A percentile compares a stretch with the other conserved stretches of the same genome.
Conservation (phyloP, 805 yeast species). For the Candida sithepensis region DNA sequence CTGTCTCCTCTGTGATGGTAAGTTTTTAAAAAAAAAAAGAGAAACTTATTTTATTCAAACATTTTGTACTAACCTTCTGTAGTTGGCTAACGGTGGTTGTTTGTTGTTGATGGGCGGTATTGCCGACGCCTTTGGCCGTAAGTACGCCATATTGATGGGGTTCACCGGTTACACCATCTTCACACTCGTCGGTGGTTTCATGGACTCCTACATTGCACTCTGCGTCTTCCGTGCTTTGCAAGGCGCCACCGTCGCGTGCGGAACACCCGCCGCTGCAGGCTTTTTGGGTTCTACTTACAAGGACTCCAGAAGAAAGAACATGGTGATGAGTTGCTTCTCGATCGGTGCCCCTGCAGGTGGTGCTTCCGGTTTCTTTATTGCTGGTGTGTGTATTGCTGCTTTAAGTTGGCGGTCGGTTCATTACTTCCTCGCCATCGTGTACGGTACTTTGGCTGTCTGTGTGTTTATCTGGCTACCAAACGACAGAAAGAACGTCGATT, state of each 20-base stretch:
- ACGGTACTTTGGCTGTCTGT: constrained; percentile 20
- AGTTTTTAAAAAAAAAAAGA: not conserved
- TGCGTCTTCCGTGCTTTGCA: constrained; percentile 42
- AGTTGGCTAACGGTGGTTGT: constrained; percentile 40
- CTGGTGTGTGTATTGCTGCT: constrained; percentile 40
- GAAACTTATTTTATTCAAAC: too few relatives aligned
- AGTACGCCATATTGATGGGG: constrained; percentile 34
- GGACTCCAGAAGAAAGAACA: constrained; percentile 38
- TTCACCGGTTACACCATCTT: constrained; percentile 31
- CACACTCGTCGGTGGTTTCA: constrained; percentile 35
- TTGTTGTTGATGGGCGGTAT: constrained; percentile 42
- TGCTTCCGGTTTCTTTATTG: constrained; percentile 39
- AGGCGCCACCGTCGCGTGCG: constrained; percentile 41
- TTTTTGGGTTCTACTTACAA: constrained; percentile 39
- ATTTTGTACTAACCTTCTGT: not conserved
- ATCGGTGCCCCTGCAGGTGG: constrained; percentile 49
- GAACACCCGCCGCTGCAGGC: constrained; percentile 47
- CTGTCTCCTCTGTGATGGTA: constrained; percentile 33
- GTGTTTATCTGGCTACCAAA: constrained; percentile 33
- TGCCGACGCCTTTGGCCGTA: constrained; percentile 48
- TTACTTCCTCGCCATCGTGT: constrained; percentile 39
- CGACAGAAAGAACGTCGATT: constrained; percentile 28
- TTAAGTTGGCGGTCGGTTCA: constrained; percentile 41
- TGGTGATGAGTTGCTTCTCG: constrained; percentile 39
- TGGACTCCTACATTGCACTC: constrained; percentile 34